Evolutionary conservation across 1,284 basidiomycete genomes (phyloP).

Genomic region (Butyriboletus appendiculatus): DNA sequence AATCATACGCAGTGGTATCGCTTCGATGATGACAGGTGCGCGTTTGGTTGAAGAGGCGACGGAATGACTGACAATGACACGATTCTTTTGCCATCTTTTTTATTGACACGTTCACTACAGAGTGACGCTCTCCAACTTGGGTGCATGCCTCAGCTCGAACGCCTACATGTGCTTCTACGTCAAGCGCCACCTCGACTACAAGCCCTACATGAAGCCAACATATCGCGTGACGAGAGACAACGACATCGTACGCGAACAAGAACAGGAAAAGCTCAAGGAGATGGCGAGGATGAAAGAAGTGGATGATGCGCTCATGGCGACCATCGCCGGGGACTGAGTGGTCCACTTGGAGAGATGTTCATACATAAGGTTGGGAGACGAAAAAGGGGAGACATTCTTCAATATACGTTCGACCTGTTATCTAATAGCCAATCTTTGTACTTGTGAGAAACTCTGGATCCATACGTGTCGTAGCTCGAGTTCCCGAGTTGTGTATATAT

Average conservation of each 20-base stretch:
- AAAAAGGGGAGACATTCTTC: background rate
- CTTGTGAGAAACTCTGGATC: constrained; percentile 4
- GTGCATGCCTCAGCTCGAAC: constrained; percentile 62
- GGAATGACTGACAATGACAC: background rate
- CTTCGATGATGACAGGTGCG: constrained; percentile 91
- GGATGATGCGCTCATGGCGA: constrained; percentile 59
- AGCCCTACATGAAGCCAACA: constrained; percentile 62
- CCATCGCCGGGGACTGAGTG: constrained; percentile 35
- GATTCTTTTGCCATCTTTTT: background rate
- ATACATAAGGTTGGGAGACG: background rate
- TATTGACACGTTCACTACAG: constrained; percentile 37
- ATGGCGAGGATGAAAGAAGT: constrained; percentile 58
- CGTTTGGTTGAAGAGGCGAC: background rate
- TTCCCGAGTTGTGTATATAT: constrained; percentile 8
- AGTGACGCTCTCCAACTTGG: constrained; percentile 70
- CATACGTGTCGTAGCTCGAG: constrained; percentile 9
- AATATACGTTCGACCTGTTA: constrained; percentile 19
- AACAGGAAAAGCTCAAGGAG: constrained; percentile 38
- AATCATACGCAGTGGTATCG: constrained; percentile 76
- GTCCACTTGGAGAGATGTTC: background rate
- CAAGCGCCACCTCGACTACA: constrained; percentile 83
- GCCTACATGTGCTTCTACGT: constrained; percentile 95
- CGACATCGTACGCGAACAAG: constrained; percentile 64
- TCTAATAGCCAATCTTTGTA: constrained; percentile 18
- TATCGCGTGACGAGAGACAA: constrained; percentile 71